Conservation (phyloP, 1,139 yeast species). For the Blastobotrys capitulatus region DNA sequence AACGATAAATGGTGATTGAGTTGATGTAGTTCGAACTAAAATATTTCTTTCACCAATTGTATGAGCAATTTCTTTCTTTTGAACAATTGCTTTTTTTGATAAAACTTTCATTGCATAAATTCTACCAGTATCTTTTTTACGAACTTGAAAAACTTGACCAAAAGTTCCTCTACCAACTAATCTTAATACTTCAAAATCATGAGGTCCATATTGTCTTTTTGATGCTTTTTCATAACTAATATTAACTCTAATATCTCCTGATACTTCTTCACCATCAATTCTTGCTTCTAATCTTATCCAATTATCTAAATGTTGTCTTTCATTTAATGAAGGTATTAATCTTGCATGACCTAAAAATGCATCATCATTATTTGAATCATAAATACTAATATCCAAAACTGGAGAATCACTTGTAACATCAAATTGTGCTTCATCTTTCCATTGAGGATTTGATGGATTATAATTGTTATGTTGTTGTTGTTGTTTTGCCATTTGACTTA, state of each 20-base stretch:
- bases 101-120: constrained; percentile 96
- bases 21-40: constrained; percentile 76
- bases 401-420: constrained; percentile 76
- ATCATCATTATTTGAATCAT: constrained; percentile 79
- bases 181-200: constrained; percentile 86
- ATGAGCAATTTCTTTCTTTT: constrained; percentile 95
- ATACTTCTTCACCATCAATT: constrained; percentile 66
- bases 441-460: constrained; percentile 33
- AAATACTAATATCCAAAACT: constrained; percentile 78
- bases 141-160: constrained; percentile 95
- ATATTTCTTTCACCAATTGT: constrained; percentile 96
- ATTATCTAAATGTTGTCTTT: constrained; percentile 41
- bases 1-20: constrained; percentile 86
- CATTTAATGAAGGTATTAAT: constrained; percentile 58
- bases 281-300: constrained; percentile 78
- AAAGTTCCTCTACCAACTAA: constrained; percentile 93
- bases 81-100: constrained; percentile 88
- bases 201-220: constrained; percentile 81
- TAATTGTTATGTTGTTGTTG: background rate
- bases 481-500: constrained; percentile 36
- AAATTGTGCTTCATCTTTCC: constrained; percentile 90
- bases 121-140: constrained; percentile 79
- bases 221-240: constrained; percentile 68
- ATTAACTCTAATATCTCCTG: constrained; percentile 70
- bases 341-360: constrained; percentile 81